Percentiles rank a stretch among this genome's conserved stretches.
These are phyloP conservation scores for Taiozyma sp. DNA, from an alignment of 1,139 yeast genomes.

Conservation along the genomic window DNA sequence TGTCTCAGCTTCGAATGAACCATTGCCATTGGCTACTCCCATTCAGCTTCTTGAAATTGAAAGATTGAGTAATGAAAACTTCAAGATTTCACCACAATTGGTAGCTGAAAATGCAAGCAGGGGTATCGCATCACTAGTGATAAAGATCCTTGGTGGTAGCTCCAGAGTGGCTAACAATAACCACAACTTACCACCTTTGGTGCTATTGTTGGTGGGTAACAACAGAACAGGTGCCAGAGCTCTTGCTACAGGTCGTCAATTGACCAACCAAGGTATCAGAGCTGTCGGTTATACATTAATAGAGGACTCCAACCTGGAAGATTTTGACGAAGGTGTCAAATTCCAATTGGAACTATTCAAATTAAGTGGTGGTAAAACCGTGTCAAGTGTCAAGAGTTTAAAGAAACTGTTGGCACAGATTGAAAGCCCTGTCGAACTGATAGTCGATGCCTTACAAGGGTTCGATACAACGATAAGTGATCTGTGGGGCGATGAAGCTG, in stretches of 20 bases:
- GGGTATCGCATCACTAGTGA: conserved; percentile 55
- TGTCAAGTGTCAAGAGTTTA: conserved; percentile 30
- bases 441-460: conserved; percentile 81
- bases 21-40: conserved; percentile 66
- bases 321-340: conserved; percentile 19
- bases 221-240: conserved; percentile 73
- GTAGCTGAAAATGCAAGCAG: conserved; percentile 70
- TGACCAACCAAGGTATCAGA: conserved; percentile 68
- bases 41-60: conserved; percentile 81
- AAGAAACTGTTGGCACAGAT: conserved; percentile 16
- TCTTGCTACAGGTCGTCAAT: conserved; percentile 73
- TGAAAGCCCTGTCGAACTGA: conserved; percentile 26
- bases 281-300: conserved; percentile 53
- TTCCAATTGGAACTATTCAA: conserved; percentile 51
- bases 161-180: conserved; percentile 53
- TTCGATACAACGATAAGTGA: conserved; percentile 60
- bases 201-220: conserved; percentile 66
- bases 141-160: conserved; percentile 64
- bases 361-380: conserved; percentile 46
- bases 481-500: conserved; percentile 42
- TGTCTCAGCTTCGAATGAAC: conserved; percentile 15
- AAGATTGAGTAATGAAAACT: conserved; percentile 48
- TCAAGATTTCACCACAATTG: conserved; percentile 42
- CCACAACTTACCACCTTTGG: conserved; percentile 77
- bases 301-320: conserved; percentile 28